Percentiles rank a stretch among this genome's conserved stretches.
phyloP scores from a whole-genome alignment of 176 grass and related monocot genomes.

The Pontederia crassipes region DNA sequence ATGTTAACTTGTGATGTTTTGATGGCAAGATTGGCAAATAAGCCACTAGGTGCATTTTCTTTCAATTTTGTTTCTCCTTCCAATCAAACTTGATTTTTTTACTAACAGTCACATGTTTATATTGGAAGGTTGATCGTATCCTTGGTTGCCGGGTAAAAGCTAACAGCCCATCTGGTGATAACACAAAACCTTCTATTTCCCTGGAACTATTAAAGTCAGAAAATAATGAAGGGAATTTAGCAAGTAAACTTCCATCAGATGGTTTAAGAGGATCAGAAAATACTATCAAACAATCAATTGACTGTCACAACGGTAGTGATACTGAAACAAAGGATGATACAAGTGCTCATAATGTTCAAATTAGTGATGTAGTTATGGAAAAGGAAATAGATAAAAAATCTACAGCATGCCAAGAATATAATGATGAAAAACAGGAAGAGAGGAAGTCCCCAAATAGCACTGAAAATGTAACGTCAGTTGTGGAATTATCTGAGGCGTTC shows the following conservation, averaged over 20 bases:
- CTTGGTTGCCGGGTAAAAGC: slow-evolving; percentile 59
- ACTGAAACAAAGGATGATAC: slow-evolving; percentile 29
- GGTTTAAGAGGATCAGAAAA: slow-evolving; percentile 15
- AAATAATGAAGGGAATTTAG: slow-evolving; percentile 13
- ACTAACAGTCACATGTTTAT: not conserved
- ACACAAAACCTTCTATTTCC: slow-evolving; percentile 18
- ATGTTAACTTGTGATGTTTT: too few relatives aligned
- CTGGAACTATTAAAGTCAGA: slow-evolving; percentile 28
- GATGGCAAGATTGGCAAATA: too few relatives aligned
- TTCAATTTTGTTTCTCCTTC: not conserved
- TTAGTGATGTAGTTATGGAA: slow-evolving; percentile 29
- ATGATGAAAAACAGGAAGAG: slow-evolving; percentile 23
- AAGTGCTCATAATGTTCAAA: slow-evolving; percentile 15
- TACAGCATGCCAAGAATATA: slow-evolving; percentile 20
- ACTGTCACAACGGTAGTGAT: slow-evolving; percentile 19
- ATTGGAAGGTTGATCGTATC: slow-evolving; percentile 84
- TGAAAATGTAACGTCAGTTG: slow-evolving; percentile 19
- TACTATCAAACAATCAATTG: slow-evolving; percentile 6
- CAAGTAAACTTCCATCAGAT: slow-evolving; percentile 20
- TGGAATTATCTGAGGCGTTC: slow-evolving; percentile 26
- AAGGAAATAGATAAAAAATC: slow-evolving; percentile 20
- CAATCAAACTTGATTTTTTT: not conserved
- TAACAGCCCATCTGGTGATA: slow-evolving; percentile 19
- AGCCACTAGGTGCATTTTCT: not conserved
- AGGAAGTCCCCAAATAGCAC: slow-evolving; percentile 13